phyloP scores from a whole-genome alignment of 1,284 basidiomycete species.

The Cystobasidium slooffiae region DNA sequence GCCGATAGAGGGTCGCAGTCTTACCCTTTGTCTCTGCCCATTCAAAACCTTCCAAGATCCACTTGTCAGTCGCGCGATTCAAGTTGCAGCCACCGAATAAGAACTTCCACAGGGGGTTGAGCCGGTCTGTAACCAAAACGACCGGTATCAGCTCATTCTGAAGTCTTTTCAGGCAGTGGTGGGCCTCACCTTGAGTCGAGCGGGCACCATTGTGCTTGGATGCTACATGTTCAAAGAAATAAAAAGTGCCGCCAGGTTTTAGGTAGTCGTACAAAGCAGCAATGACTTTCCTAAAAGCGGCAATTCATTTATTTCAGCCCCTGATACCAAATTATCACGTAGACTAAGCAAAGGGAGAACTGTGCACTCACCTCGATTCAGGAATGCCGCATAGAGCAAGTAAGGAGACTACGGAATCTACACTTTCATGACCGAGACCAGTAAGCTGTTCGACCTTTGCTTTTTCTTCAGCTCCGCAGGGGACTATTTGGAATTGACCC shows the following conservation, averaged over 20 bases:
- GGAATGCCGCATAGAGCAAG: slow-evolving; percentile 43
- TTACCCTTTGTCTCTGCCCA: slow-evolving; percentile 36
- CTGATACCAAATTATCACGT: background rate
- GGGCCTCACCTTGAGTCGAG: slow-evolving; percentile 16
- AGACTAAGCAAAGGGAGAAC: background rate
- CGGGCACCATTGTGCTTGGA: slow-evolving; percentile 18
- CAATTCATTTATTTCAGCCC: background rate
- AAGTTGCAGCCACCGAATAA: slow-evolving; percentile 38
- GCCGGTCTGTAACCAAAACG: too few species aligned
- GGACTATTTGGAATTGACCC: slow-evolving; percentile 37
- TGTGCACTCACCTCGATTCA: slow-evolving; percentile 34
- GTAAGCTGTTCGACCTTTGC: slow-evolving; percentile 33
- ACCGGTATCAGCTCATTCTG: too few species aligned
- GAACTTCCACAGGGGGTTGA: slow-evolving; percentile 34
- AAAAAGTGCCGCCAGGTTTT: slow-evolving; percentile 40
- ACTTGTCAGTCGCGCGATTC: slow-evolving; percentile 41
- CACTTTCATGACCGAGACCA: slow-evolving; percentile 29
- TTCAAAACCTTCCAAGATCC: slow-evolving; percentile 37
- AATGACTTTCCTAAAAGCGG: slow-evolving; percentile 32
- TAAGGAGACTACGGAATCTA: slow-evolving; percentile 36
- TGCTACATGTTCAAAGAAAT: slow-evolving; percentile 43
- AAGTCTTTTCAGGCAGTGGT: too few species aligned
- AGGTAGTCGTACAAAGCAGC: slow-evolving; percentile 42
- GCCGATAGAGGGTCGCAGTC: too few species aligned
- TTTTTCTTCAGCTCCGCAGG: slow-evolving; percentile 35